A percentile compares a stretch with the other conserved stretches of the same genome.
Evolutionary conservation across 768 basidiomycete genomes (phyloP).

Genomic region (Boletus fagicola): DNA sequence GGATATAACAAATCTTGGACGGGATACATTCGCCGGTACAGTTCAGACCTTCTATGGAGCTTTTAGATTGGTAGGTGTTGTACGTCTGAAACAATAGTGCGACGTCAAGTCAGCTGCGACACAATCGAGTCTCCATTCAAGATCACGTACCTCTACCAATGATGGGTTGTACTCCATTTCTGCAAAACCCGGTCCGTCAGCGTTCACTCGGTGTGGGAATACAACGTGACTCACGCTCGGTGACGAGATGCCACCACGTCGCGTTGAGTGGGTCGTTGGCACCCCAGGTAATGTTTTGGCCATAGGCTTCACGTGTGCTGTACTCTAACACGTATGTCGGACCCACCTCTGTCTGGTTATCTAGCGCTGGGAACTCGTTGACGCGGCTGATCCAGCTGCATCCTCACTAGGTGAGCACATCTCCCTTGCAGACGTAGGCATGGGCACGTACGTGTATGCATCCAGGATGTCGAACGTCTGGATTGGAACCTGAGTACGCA

Average conservation of each 20-base stretch:
- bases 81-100: slow-evolving; percentile 42
- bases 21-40: slow-evolving; percentile 56
- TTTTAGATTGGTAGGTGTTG: slow-evolving; percentile 69
- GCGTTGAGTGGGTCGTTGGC: slow-evolving; percentile 66
- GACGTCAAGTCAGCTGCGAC: background rate
- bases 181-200: slow-evolving; percentile 1
- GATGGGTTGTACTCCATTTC: slow-evolving; percentile 25
- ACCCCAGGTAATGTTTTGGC: slow-evolving; percentile 52
- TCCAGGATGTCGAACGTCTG: slow-evolving; percentile 77
- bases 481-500: background rate
- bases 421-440: background rate
- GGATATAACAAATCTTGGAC: slow-evolving; percentile 71
- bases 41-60: slow-evolving; percentile 46
- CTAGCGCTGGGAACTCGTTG: slow-evolving; percentile 52
- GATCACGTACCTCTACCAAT: slow-evolving; percentile 21
- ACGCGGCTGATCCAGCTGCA: slow-evolving; percentile 65
- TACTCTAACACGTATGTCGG: slow-evolving; percentile 64
- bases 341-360: slow-evolving; percentile 52
- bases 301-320: slow-evolving; percentile 66
- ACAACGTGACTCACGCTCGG: slow-evolving; percentile 48
- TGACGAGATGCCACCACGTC: slow-evolving; percentile 78
- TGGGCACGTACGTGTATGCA: slow-evolving; percentile 59
- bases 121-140: background rate
- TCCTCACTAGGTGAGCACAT: background rate
- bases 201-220: background rate